These are phyloP conservation scores for Zalaria sp. DNA, from an alignment of 2,329 filamentous ascomycete genomes.

Conservation along the genomic window DNA sequence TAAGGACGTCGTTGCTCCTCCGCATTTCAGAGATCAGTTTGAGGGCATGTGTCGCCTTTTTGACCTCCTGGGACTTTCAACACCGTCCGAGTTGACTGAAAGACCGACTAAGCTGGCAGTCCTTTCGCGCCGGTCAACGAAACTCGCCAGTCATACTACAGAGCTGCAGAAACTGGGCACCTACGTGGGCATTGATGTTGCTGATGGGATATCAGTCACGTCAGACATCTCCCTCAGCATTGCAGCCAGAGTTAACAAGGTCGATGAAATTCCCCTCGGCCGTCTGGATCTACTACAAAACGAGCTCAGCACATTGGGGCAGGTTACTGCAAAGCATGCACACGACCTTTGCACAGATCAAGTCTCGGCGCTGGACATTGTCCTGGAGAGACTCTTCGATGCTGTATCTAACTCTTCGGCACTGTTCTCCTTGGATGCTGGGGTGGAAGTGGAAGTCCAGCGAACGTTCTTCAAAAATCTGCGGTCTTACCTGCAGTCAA, in stretches of 20 bases:
- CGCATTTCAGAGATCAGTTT: slow-evolving; percentile 30
- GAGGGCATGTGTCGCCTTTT: slow-evolving; percentile 32
- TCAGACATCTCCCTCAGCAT: slow-evolving; percentile 1
- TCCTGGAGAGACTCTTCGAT: slow-evolving; percentile 14
- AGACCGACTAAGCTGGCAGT: background rate
- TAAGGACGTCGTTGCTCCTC: slow-evolving; percentile 15
- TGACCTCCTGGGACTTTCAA: slow-evolving; percentile 11
- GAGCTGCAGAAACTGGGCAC: slow-evolving; percentile 1
- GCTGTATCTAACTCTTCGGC: slow-evolving; percentile 18
- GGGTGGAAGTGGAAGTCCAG: background rate
- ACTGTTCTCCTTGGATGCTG: background rate
- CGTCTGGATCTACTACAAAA: slow-evolving; percentile 23
- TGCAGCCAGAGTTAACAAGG: background rate
- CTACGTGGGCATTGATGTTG: slow-evolving; percentile 2
- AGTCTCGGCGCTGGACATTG: slow-evolving; percentile 12
- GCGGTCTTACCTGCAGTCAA: background rate
- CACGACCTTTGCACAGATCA: slow-evolving; percentile 19
- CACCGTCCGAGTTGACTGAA: background rate
- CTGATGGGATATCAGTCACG: background rate
- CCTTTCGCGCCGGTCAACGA: slow-evolving; percentile 3
- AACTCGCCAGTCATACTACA: background rate
- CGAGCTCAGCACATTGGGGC: slow-evolving; percentile 24
- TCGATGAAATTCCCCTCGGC: slow-evolving; percentile 2
- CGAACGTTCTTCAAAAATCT: background rate
- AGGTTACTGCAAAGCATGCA: slow-evolving; percentile 19